phyloP scores from a whole-genome alignment of 1,139 yeast species.

The Diutina sp. region DNA sequence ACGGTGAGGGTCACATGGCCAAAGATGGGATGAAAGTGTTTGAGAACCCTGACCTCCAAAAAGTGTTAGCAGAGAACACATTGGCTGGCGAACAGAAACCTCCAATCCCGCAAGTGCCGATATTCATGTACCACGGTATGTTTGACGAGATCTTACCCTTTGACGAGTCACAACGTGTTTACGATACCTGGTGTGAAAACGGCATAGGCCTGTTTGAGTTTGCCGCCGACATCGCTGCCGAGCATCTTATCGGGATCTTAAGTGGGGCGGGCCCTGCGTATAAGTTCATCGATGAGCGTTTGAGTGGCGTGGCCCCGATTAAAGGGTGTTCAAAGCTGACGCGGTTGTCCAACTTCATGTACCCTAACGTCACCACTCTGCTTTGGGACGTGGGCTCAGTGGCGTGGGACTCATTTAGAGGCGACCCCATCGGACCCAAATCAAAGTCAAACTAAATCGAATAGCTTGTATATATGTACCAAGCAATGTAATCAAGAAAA shows the following conservation, averaged over 20 bases:
- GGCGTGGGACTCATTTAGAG: not conserved
- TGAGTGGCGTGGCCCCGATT: conserved; percentile 9
- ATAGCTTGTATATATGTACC: too few relatives aligned
- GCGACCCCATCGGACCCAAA: not conserved
- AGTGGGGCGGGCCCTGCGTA: conserved; percentile 3
- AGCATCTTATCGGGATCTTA: conserved; percentile 10
- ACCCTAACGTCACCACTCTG: not conserved
- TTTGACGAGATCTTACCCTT: conserved; percentile 7
- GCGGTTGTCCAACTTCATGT: conserved; percentile 11
- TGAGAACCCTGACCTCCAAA: conserved; percentile 2
- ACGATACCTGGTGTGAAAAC: conserved; percentile 4
- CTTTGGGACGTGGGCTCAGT: not conserved
- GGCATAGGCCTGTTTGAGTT: conserved; percentile 9
- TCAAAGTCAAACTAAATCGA: not conserved
- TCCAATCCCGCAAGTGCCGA: conserved; percentile 7
- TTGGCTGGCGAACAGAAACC: conserved; percentile 7
- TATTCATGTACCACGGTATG: conserved; percentile 6
- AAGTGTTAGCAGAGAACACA: conserved; percentile 4
- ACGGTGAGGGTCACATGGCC: conserved; percentile 9
- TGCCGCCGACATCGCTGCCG: conserved; percentile 13
- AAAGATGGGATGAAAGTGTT: conserved; percentile 11
- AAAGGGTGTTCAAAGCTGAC: conserved; percentile 15
- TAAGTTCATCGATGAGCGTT: conserved; percentile 8
- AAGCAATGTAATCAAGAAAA: too few relatives aligned
- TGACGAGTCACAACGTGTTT: conserved; percentile 4